A percentile compares a stretch with the other conserved stretches of the same genome.
Conservation (phyloP, 1,284 basidiomycete genomes). For the Leccinum glutinopallens region DNA sequence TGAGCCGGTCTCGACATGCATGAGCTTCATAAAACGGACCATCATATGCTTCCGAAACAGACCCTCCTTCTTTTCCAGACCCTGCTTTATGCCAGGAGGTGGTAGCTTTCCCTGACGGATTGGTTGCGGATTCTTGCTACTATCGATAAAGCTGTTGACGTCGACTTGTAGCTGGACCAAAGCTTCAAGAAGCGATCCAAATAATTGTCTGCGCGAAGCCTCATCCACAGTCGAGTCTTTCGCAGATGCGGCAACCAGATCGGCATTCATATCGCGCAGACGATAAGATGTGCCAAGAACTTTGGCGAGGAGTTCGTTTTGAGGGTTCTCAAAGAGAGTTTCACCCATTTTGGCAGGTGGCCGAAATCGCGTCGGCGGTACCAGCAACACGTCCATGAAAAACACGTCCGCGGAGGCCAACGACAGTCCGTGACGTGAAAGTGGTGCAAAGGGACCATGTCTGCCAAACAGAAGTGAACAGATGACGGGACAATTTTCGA, state of each 20-base stretch:
- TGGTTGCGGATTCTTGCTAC: constrained; percentile 90
- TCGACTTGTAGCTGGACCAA: constrained; percentile 92
- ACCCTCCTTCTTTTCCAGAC: constrained; percentile 98
- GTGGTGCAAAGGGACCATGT: constrained; percentile 81
- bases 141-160: constrained; percentile 98
- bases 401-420: constrained; percentile 92
- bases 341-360: constrained; percentile 94
- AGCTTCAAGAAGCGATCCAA: constrained; percentile 77
- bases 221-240: constrained; percentile 64
- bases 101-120: constrained; percentile 91
- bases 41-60: constrained; percentile 99
- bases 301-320: constrained; percentile 91
- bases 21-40: constrained; percentile 48
- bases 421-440: constrained; percentile 57
- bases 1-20: constrained; percentile 9
- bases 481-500: constrained; percentile 81
- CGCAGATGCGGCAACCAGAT: constrained; percentile 60
- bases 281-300: constrained; percentile 84
- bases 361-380: constrained; percentile 95
- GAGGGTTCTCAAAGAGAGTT: constrained; percentile 92
- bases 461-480: constrained; percentile 91
- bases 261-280: constrained; percentile 77
- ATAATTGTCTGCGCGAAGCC: constrained; percentile 56
- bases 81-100: constrained; percentile 94
- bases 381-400: constrained; percentile 92